Evolutionary conservation across 495 filamentous ascomycete genomes (phyloP).

Genomic region (Aspergillus asperescens): DNA sequence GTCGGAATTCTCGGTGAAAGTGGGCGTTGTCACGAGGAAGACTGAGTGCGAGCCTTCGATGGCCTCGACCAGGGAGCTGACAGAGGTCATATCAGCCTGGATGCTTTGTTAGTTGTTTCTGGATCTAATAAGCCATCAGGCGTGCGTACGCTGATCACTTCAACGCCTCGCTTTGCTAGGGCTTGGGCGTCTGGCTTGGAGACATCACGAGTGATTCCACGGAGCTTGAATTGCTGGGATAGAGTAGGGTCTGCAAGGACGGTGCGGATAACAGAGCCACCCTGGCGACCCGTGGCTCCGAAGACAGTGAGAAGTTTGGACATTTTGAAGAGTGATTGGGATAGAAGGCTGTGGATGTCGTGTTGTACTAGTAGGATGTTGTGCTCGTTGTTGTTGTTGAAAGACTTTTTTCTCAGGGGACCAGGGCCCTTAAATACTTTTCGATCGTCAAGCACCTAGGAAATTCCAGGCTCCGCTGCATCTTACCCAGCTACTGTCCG

Average conservation of each 20-base stretch:
- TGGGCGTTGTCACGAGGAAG: conserved; percentile 24
- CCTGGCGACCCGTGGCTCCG: conserved; percentile 43
- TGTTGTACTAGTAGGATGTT: background rate
- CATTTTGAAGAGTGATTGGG: background rate
- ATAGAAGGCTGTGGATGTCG: background rate
- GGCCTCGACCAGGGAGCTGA: conserved; percentile 37
- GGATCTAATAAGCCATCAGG: too few species aligned
- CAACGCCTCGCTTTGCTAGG: conserved; percentile 9
- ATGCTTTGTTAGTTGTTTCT: background rate
- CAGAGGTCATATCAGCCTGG: conserved; percentile 47
- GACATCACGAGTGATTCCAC: conserved; percentile 51
- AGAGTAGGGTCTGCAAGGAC: conserved; percentile 44
- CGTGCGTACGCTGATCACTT: background rate
- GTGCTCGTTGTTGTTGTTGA: background rate
- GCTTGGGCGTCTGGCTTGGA: conserved; percentile 23
- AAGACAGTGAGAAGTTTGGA: conserved; percentile 41
- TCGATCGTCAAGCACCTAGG: background rate
- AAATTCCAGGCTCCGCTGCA: background rate
- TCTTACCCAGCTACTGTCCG: background rate
- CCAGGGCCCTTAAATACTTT: background rate
- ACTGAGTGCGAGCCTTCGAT: conserved; percentile 35
- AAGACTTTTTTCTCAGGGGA: background rate
- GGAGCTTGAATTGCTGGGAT: conserved; percentile 43
- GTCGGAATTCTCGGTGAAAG: conserved; percentile 17
- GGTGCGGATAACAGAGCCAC: conserved; percentile 48